A percentile compares a stretch with the other conserved stretches of the same genome.
These are phyloP conservation scores for Juglanconis juglandina DNA, from an alignment of 2,329 filamentous ascomycete species.

Conservation along the genomic window DNA sequence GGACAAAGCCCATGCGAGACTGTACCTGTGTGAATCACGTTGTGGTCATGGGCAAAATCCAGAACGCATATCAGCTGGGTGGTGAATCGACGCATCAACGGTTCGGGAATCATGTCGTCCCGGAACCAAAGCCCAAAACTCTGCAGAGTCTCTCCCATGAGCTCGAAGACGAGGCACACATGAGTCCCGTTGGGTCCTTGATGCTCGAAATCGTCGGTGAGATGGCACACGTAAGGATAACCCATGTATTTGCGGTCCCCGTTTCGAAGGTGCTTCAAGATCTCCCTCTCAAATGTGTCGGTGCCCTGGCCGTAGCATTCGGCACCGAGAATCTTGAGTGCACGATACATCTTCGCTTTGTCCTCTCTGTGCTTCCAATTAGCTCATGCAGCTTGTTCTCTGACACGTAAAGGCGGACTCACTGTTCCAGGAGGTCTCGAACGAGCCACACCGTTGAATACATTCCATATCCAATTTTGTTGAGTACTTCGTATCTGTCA, in stretches of 20 bases:
- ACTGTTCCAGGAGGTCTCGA: neutral
- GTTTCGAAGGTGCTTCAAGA: neutral
- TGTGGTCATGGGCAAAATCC: conserved; percentile 24
- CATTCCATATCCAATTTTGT: no score
- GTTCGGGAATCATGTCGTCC: conserved; percentile 20
- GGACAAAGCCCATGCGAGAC: neutral
- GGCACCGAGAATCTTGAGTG: conserved; percentile 3
- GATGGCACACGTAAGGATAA: conserved; percentile 21
- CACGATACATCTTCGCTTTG: neutral
- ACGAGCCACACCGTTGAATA: conserved; percentile 8
- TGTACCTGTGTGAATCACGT: conserved; percentile 23
- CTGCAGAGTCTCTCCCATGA: conserved; percentile 24
- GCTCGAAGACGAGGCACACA: conserved; percentile 25
- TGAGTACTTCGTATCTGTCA: no score
- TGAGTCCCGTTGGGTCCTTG: conserved; percentile 23
- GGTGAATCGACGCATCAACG: conserved; percentile 22
- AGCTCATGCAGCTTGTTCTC: no score
- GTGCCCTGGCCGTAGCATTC: neutral
- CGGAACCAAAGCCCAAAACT: conserved; percentile 15
- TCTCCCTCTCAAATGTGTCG: conserved; percentile 1
- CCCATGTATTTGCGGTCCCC: conserved; percentile 8
- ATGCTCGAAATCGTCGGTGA: conserved; percentile 24
- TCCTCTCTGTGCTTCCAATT: neutral
- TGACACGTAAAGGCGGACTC: no score
- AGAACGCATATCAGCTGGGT: conserved; percentile 24